These are phyloP conservation scores for Phytopythium boreale DNA, from an alignment of 352 stramenopile genomes.

Conservation along the genomic window DNA sequence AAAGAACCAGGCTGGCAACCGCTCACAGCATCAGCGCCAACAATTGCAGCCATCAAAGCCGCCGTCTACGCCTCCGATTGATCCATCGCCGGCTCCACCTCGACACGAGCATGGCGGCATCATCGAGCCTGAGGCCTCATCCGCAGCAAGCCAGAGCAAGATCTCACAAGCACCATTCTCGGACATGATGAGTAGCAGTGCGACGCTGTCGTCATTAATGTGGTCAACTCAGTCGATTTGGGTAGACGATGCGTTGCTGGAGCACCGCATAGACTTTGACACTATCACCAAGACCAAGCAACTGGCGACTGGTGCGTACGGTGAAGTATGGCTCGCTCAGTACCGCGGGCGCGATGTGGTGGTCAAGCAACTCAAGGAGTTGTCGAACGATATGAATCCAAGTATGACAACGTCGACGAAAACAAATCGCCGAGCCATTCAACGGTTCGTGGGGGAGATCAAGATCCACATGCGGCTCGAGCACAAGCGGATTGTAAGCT, in stretches of 20 bases:
- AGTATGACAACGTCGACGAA: slow-evolving; percentile 3
- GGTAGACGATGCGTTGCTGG: slow-evolving; percentile 60
- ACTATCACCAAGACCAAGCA: slow-evolving; percentile 25
- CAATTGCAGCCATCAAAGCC: not conserved
- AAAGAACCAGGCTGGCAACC: not conserved
- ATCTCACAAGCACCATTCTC: not conserved
- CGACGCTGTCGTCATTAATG: not conserved
- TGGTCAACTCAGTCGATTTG: slow-evolving; percentile 27
- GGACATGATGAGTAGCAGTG: not conserved
- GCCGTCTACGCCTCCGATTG: not conserved
- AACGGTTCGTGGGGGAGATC: slow-evolving; percentile 51
- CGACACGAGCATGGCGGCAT: not conserved
- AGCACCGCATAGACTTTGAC: slow-evolving; percentile 42
- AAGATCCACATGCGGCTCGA: slow-evolving; percentile 38
- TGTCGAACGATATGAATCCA: not conserved
- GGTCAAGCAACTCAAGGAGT: slow-evolving; percentile 33
- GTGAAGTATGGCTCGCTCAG: slow-evolving; percentile 44
- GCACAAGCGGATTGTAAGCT: slow-evolving; percentile 50
- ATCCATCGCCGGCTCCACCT: not conserved
- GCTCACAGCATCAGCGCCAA: not conserved
- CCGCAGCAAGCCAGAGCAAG: slow-evolving; percentile 1
- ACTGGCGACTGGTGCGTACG: slow-evolving; percentile 30
- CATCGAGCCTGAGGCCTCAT: not conserved
- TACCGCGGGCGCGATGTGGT: slow-evolving; percentile 37
- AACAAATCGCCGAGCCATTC: slow-evolving; percentile 21